Evolutionary conservation across 2,329 filamentous ascomycete species (phyloP).

Genomic region (Fusarium napiforme): DNA sequence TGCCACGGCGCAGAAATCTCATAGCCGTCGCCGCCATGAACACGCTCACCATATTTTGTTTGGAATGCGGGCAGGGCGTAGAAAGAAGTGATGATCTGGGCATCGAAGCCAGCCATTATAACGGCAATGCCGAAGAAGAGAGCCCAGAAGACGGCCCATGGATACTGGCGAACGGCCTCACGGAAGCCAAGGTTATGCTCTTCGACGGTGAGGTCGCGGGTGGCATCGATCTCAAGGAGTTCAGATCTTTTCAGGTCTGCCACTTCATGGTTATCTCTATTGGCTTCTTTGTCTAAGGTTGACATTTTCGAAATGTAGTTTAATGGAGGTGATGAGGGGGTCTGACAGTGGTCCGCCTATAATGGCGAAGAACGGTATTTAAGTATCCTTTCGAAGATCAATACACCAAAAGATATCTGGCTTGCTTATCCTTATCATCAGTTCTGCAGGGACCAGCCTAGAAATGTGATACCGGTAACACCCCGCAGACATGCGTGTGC

Average conservation of each 20-base stretch:
- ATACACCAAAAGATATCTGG: background rate
- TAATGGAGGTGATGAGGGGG: too few relatives aligned
- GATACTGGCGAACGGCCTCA: background rate
- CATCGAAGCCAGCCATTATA: background rate
- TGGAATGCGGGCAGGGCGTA: background rate
- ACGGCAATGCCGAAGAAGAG: background rate
- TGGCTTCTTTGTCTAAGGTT: background rate
- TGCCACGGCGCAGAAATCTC: background rate
- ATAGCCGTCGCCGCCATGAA: background rate
- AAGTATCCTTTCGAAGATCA: background rate
- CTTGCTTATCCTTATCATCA: background rate
- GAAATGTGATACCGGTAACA: background rate
- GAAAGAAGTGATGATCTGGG: background rate
- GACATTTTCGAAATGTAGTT: too few relatives aligned
- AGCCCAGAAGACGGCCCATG: background rate
- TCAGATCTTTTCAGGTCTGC: background rate
- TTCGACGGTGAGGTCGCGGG: background rate
- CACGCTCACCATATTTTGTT: background rate
- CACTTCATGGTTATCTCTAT: background rate
- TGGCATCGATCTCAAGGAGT: background rate
- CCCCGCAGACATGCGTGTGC: background rate
- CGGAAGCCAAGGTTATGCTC: background rate
- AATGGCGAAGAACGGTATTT: background rate
- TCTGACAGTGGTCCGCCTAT: rapidly evolving
- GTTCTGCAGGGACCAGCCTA: background rate